Evolutionary conservation across 2,329 filamentous ascomycete genomes (phyloP).

Genomic region (Fusarium sp.): DNA sequence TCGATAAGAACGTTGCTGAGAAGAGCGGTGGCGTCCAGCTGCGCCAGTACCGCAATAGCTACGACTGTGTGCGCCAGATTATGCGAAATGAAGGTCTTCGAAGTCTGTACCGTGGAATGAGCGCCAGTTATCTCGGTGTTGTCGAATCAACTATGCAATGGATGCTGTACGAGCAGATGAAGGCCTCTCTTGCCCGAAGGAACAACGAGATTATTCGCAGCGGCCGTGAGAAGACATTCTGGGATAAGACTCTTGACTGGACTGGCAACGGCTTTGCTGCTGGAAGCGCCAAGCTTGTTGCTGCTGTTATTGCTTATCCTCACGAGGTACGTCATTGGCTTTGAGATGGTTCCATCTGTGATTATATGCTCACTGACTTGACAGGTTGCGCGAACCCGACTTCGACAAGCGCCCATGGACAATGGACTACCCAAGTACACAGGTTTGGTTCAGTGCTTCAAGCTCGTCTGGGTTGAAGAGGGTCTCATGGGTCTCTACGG

Average conservation of each 20-base stretch:
- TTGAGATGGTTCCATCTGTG: background rate
- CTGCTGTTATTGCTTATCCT: constrained; percentile 87
- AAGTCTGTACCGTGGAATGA: constrained; percentile 90
- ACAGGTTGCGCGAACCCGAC: constrained; percentile 82
- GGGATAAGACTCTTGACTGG: constrained; percentile 82
- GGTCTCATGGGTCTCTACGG: constrained; percentile 89
- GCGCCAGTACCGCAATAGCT: constrained; percentile 85
- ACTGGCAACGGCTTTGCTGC: constrained; percentile 83
- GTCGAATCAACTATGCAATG: constrained; percentile 92
- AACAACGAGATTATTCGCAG: constrained; percentile 67
- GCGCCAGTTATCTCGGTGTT: constrained; percentile 90
- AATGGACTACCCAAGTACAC: constrained; percentile 85
- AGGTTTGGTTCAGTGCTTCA: constrained; percentile 89
- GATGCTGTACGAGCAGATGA: constrained; percentile 95
- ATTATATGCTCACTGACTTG: constrained; percentile 1
- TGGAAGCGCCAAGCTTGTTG: constrained; percentile 86
- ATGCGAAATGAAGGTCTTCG: constrained; percentile 82
- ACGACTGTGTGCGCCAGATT: constrained; percentile 88
- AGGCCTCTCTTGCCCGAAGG: constrained; percentile 75
- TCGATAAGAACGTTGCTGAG: constrained; percentile 85
- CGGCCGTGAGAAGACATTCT: constrained; percentile 73
- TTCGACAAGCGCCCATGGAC: constrained; percentile 84
- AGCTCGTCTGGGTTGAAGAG: constrained; percentile 87
- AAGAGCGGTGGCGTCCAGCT: constrained; percentile 63
- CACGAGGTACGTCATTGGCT: constrained; percentile 76